Evolutionary conservation across 176 grass and related monocot species (phyloP), one percentile per base, ranked within the genome.

Genomic region (Phoenix dactylifera): DNA sequence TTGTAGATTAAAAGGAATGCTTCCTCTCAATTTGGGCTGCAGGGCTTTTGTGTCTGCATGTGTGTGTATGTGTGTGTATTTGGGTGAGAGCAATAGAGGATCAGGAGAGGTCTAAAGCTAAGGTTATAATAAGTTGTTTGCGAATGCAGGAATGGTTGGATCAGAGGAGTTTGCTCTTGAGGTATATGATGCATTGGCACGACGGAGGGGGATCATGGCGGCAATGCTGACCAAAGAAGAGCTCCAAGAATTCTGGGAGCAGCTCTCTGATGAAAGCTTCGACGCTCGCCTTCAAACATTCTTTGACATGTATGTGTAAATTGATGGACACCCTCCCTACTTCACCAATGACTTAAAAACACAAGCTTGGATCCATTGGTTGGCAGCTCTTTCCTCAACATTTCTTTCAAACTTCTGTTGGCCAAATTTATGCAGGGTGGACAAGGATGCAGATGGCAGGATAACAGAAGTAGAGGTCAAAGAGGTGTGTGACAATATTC

Each of bases 391-490:
- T 23, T 57, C 7, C 55, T 15, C 55, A 2, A 12, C 17, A 16
- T 23, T 25, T 22, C 4, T 6, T 56, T 2, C 39, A 23, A 48
- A 22, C 6, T 18, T 14, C 15, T 22, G 15, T 15, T 16, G 23
- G 25, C 14, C 18, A 44, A 44, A 44, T 44, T 49, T 16, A 22
- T 32, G 24, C 80, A 97, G 92, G 92, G 92, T 97, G 20, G 92
- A 97, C 70, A 97, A 97, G 75, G 88, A 97, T 9, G 87, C 77
- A 10, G 87, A 97, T 30, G 92, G 92, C 3, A 73, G 71, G 26
- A 97, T 97, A 69, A 91, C 93, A 14, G 78, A 75, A 51, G 93
- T 83, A 74, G 93, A 97, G 72, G 74, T 97, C 71, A 91, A 82
- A 80, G 84, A 97, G 84, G 84, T 94, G 39, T 22, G 51, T 26